Conservation (phyloP, 768 basidiomycete genomes). For the Calocybe cyanea region DNA sequence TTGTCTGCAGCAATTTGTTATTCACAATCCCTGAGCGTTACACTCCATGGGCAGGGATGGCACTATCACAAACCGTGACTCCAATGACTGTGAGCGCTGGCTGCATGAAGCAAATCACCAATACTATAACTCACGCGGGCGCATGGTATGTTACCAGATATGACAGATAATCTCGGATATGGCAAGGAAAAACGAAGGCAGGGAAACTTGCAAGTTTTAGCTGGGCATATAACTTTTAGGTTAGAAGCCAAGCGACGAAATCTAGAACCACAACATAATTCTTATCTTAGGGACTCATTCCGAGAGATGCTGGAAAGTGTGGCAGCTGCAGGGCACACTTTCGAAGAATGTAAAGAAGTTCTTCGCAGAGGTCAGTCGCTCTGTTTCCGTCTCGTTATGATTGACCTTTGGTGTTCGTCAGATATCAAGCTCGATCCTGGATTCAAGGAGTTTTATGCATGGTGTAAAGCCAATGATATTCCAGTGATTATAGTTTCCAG, state of each 20-base stretch:
- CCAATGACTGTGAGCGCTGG: slow-evolving; percentile 74
- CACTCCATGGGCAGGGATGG: slow-evolving; percentile 75
- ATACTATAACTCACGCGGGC: neutral
- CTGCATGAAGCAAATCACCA: neutral
- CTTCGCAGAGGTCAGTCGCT: slow-evolving; percentile 59
- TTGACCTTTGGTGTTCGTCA: slow-evolving; percentile 24
- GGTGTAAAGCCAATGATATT: slow-evolving; percentile 75
- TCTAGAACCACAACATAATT: neutral
- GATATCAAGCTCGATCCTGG: slow-evolving; percentile 86
- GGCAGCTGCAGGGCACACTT: slow-evolving; percentile 65
- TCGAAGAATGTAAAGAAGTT: slow-evolving; percentile 81
- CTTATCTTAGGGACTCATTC: slow-evolving; percentile 66
- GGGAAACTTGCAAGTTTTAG: slow-evolving; percentile 69
- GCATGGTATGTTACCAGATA: slow-evolving; percentile 43
- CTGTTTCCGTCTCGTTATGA: neutral
- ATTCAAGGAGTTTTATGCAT: slow-evolving; percentile 84
- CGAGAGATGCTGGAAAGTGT: slow-evolving; percentile 83
- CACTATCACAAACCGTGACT: slow-evolving; percentile 90
- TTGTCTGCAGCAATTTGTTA: slow-evolving; percentile 24
- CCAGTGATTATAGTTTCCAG: slow-evolving; percentile 94
- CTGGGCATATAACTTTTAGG: slow-evolving; percentile 71
- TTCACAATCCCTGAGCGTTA: neutral
- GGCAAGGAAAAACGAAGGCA: slow-evolving; percentile 70
- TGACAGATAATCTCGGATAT: slow-evolving; percentile 90
- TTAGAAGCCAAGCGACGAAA: slow-evolving; percentile 23